A percentile compares a stretch with the other conserved stretches of the same genome.
Conservation (phyloP, 2,329 filamentous ascomycete genomes). For the Madurella fahalii region DNA sequence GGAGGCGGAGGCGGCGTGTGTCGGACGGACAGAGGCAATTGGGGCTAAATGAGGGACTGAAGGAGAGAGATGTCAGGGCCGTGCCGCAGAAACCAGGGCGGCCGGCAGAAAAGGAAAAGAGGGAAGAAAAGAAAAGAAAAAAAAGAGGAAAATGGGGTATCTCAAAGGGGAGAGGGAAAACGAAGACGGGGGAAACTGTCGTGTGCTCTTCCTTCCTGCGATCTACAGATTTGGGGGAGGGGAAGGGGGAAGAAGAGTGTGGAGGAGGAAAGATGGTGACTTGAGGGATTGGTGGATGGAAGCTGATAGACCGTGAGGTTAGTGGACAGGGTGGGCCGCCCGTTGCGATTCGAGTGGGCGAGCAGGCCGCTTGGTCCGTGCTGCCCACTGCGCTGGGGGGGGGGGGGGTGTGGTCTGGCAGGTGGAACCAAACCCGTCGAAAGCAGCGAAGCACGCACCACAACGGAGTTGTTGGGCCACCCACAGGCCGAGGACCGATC, state of each 20-base stretch:
- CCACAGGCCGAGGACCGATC: no score
- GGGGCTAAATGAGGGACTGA: slow-evolving; percentile 25
- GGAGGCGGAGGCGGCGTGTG: slow-evolving; percentile 1
- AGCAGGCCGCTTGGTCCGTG: neutral
- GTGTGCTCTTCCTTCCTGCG: slow-evolving; percentile 28
- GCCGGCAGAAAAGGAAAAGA: slow-evolving; percentile 37
- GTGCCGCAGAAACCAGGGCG: slow-evolving; percentile 16
- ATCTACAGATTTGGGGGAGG: slow-evolving; percentile 16
- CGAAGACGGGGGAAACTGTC: slow-evolving; percentile 24
- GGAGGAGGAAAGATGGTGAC: slow-evolving; percentile 20
- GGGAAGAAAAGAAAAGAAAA: slow-evolving; percentile 41
- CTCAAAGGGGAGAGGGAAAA: slow-evolving; percentile 23
- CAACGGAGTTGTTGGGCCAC: no score
- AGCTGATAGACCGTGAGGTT: slow-evolving; percentile 20
- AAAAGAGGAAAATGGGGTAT: slow-evolving; percentile 48
- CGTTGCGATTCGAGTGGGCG: neutral
- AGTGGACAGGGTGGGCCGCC: slow-evolving; percentile 3
- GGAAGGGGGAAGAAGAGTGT: slow-evolving; percentile 29
- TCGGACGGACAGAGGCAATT: slow-evolving; percentile 17
- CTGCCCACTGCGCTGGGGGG: neutral
- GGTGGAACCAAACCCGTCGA: no score
- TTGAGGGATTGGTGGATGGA: slow-evolving; percentile 26
- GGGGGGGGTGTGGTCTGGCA: neutral
- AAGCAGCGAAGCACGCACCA: no score
- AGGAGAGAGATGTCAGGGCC: slow-evolving; percentile 23